Percentiles rank a stretch among this genome's conserved stretches.
Conservation (phyloP, 2,329 filamentous ascomycete genomes). For the Diaporthe australafricana region DNA sequence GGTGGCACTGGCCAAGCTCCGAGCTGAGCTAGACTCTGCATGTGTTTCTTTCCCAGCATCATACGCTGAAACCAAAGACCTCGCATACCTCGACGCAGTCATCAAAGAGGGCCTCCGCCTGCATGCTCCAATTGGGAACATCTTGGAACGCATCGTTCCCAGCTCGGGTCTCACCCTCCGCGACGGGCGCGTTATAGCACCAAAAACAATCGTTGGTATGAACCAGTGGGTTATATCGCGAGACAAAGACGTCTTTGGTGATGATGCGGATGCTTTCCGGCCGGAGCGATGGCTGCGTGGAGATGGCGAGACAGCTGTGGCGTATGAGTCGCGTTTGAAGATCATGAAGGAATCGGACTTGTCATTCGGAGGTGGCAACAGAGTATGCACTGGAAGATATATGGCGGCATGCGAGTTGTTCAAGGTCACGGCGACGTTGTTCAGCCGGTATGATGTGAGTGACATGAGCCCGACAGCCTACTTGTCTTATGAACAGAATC, state of each 20-base stretch:
- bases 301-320: not conserved
- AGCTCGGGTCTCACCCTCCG: not conserved
- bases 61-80: not conserved
- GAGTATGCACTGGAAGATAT: not conserved
- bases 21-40: not conserved
- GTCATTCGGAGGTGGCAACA: not conserved
- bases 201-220: slow-evolving; percentile 8
- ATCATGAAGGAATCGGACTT: not conserved
- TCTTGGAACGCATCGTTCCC: slow-evolving; percentile 1
- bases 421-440: slow-evolving; percentile 32
- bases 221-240: slow-evolving; percentile 15
- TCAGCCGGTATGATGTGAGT: slow-evolving; percentile 30
- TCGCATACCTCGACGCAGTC: slow-evolving; percentile 2
- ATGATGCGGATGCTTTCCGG: not conserved
- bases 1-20: not conserved
- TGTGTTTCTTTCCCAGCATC: not conserved
- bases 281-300: slow-evolving; percentile 5
- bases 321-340: slow-evolving; percentile 2
- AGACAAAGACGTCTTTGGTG: not conserved
- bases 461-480: not conserved
- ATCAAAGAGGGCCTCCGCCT: slow-evolving; percentile 7
- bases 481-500: too few species aligned
- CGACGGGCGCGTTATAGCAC: slow-evolving; percentile 5
- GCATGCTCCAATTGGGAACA: slow-evolving; percentile 6
- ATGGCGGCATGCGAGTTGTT: slow-evolving; percentile 24